These are phyloP conservation scores for Naganishia sp. DNA, from an alignment of 1,284 basidiomycete species.

Conservation along the genomic window DNA sequence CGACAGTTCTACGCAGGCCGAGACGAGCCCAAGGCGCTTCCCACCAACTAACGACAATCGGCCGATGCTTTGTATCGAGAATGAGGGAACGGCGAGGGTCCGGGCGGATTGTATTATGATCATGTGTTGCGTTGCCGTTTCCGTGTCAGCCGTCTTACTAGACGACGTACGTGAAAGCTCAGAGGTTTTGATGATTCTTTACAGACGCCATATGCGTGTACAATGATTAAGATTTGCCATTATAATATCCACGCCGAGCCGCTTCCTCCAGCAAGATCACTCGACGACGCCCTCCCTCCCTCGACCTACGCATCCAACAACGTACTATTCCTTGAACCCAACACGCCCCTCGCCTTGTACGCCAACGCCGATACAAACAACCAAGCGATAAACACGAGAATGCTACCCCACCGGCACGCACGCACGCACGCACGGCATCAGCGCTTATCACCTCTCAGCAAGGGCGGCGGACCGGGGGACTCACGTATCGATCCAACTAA, in stretches of 20 bases:
- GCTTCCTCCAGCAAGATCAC: too few relatives aligned
- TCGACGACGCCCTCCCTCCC: neutral
- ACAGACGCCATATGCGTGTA: too few relatives aligned
- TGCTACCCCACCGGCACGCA: slow-evolving; percentile 34
- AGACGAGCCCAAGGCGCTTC: slow-evolving; percentile 46
- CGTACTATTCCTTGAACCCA: slow-evolving; percentile 37
- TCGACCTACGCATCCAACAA: slow-evolving; percentile 25
- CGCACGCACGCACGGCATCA: neutral
- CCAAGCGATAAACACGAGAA: slow-evolving; percentile 47
- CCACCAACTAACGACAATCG: neutral
- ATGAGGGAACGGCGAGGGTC: too few relatives aligned
- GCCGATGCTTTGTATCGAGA: too few relatives aligned
- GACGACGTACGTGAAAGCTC: neutral
- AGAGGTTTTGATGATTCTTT: too few relatives aligned
- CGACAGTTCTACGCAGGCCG: slow-evolving; percentile 49
- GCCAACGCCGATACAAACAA: slow-evolving; percentile 45
- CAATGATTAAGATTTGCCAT: too few relatives aligned
- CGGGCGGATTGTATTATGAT: neutral
- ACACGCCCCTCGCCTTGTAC: slow-evolving; percentile 50
- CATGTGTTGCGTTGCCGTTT: neutral
- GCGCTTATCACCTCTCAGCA: neutral
- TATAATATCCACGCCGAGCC: too few relatives aligned
- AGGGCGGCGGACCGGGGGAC: neutral
- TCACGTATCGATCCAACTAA: slow-evolving; percentile 52
- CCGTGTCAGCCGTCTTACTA: too few relatives aligned